These are phyloP conservation scores for Chalara sp. DNA, from an alignment of 2,329 filamentous ascomycete species.

Conservation along the genomic window DNA sequence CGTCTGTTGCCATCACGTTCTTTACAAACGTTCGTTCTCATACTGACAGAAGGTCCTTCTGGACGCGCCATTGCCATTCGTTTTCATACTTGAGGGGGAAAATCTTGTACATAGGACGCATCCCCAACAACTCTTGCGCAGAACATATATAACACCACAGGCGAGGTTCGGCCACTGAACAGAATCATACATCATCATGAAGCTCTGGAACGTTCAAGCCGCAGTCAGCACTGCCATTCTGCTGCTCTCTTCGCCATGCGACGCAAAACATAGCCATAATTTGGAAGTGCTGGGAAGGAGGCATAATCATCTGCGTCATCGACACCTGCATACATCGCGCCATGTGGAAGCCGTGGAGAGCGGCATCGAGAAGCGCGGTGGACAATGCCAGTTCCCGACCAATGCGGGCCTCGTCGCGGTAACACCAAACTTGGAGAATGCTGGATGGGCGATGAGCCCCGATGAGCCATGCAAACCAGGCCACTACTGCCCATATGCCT, in stretches of 20 bases:
- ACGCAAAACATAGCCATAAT: conserved; percentile 19
- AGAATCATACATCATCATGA: conserved; percentile 37
- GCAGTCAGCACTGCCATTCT: conserved; percentile 43
- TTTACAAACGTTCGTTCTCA: not conserved
- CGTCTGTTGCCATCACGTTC: conserved; percentile 4
- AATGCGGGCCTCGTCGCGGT: conserved; percentile 61
- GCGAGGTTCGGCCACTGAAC: too few species aligned
- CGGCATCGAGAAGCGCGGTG: conserved; percentile 19
- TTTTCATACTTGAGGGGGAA: not conserved
- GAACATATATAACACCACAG: too few species aligned
- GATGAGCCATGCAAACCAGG: conserved; percentile 62
- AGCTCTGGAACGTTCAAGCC: conserved; percentile 42
- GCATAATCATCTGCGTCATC: conserved; percentile 15
- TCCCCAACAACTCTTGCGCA: too few species aligned
- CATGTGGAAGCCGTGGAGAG: conserved; percentile 13
- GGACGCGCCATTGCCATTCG: not conserved
- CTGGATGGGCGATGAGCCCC: conserved; percentile 74
- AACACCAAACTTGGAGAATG: conserved; percentile 58
- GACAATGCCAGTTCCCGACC: conserved; percentile 57
- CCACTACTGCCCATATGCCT: conserved; percentile 70
- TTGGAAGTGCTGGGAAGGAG: conserved; percentile 18
- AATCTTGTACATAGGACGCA: too few species aligned
- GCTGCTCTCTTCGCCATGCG: conserved; percentile 32
- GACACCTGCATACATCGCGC: conserved; percentile 17
- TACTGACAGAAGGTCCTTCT: not conserved